phyloP scores from a whole-genome alignment of 345 rosid species.

The Odontarrhena argentea region DNA sequence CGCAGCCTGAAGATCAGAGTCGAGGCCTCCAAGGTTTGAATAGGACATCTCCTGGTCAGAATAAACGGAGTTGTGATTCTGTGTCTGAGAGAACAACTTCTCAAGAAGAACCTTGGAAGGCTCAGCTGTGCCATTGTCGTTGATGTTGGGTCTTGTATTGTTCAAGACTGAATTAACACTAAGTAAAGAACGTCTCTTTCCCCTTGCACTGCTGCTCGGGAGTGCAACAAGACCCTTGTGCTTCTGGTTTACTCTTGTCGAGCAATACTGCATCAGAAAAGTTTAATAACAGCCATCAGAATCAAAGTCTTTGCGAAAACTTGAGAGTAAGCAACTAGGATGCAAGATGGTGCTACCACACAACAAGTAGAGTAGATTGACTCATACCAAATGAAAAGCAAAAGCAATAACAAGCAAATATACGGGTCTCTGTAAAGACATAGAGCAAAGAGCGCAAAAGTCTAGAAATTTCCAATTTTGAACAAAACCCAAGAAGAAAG shows the following conservation, averaged over 20 bases:
- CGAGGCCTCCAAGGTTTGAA: constrained; percentile 54
- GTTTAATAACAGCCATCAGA: background rate
- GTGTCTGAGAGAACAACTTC: constrained; percentile 67
- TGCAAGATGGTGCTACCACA: background rate
- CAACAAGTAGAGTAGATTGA: background rate
- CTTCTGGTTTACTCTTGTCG: constrained; percentile 43
- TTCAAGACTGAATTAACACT: constrained; percentile 47
- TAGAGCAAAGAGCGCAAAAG: background rate
- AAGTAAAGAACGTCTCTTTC: constrained; percentile 31
- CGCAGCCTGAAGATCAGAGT: constrained; percentile 70
- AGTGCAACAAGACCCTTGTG: constrained; percentile 38
- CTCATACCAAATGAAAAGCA: background rate
- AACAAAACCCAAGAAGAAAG: constrained; percentile 2
- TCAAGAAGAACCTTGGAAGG: constrained; percentile 62
- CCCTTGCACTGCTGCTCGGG: constrained; percentile 23
- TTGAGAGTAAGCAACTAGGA: background rate
- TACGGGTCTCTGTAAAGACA: background rate
- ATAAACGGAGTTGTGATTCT: constrained; percentile 44
- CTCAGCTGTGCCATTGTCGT: constrained; percentile 54
- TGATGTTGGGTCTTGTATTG: constrained; percentile 45
- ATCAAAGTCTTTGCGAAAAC: background rate
- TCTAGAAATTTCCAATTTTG: background rate
- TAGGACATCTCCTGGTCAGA: constrained; percentile 27
- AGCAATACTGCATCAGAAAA: constrained; percentile 48
- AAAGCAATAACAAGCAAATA: background rate